Evolutionary conservation across 768 basidiomycete species (phyloP), one percentile per base, ranked within the genome.

Genomic region (Macrocybe gigantea): DNA sequence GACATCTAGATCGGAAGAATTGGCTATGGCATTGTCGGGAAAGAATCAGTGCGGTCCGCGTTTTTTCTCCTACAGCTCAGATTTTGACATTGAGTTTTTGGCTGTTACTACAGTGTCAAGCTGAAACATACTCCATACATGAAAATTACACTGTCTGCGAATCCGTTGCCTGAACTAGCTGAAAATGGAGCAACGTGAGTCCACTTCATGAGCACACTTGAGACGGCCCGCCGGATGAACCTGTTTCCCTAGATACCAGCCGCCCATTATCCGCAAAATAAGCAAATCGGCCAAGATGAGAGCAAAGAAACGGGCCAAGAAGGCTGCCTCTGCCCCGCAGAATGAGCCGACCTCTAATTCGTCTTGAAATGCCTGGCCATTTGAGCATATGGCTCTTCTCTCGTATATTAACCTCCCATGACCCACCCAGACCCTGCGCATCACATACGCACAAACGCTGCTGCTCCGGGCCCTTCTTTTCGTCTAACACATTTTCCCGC

Each of bases 61-160:
- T 48, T 36, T 47, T 15, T 46, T 37, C 43, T 13, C 7, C 38
- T 53, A 6, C 12, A 36, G 11, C n/a, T 41, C 41, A 50, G 31
- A 38, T 45, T 31, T 33, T 52, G 33, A 48, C 39, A 9, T 34
- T 15, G 40, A 1, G 38, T 33, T 9, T 40, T 39, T 45, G 14
- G 31, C 9, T n/a, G 10, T 5, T 22, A 29, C 10, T 12, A 7
- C 49, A 88, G 85, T 54, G 59, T 75, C 13, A 75, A 77, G 51
- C 72, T 72, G 54, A 74, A 72, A 6, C 76, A 77, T 53, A 78
- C 75, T 2, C 80, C 86, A 1, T 86, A 76, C 48, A 85, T 91
- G 81, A 80, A 74, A 51, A 67, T 90, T 49, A 88, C 83, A 0
- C 64, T 91, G 0, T 80, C 78, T 10, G 65, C 67, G 22, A 55